Base-by-base conservation (phyloP, 331 rosid species). In the Phaseolus coccineus region DNA sequence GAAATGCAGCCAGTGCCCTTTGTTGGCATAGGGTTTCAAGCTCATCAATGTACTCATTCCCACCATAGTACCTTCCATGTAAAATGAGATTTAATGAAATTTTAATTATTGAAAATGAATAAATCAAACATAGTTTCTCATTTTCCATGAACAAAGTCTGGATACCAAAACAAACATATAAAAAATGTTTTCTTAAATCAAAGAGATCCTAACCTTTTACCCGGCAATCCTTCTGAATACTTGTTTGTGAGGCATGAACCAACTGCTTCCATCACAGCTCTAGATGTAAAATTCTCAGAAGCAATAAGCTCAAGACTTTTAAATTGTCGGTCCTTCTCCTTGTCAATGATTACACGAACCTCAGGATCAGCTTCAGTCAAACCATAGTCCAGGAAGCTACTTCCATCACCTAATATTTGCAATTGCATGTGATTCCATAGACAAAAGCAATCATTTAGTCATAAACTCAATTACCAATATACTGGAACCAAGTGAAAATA, bases 231-330 rank as follows among this genome's bases (percentile, higher is more conserved):
- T 81, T 96, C 99, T 0, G 99, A 96, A 81, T 96, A 96, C 73
- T 96, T 96, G 86, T 93, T 93, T 39, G 99, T 96, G 55, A 96
- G 94, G 83, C 98, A 93, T 35, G 99, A 93, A 47, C 99, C 99
- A 53, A 96, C 97, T 55, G 99, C 96, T 89, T 96, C 98, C 98
- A 96, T 96, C 70, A 96, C 98, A 52, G 98, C 99, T 59, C 94
- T 89, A 35, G 94, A 93, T 7, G 97, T 93, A 73, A 87, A 96
- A 85, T 96, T 96, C 85, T 96, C 99, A 0, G 98, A 96, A 76
- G 99, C 98, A 90, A 96, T 96, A 77, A 96, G 99, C 85, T 93
- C 99, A 28, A 96, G 94, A 81, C 98, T 96, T 79, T 76, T 96
- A 80, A 89, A 91, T 72, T 96, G 99, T 8, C 99, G 80, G 13